phyloP scores from a whole-genome alignment of 441 rosid species.

The Populus hybrid region DNA sequence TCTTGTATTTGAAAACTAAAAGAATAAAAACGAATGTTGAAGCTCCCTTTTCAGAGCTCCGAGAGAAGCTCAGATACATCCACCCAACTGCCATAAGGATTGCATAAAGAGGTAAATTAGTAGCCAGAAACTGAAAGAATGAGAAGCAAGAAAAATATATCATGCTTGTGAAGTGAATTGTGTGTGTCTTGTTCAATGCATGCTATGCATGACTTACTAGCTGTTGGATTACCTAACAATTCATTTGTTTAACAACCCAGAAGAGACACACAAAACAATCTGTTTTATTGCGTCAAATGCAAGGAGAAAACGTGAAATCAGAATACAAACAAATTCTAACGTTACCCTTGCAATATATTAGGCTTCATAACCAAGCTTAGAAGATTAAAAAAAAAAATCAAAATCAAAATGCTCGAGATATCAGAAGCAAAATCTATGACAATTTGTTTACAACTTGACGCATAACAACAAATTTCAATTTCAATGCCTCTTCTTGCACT shows the following conservation, averaged over 20 bases:
- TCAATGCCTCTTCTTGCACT: neutral
- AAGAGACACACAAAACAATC: neutral
- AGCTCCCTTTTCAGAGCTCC: slow-evolving; percentile 11
- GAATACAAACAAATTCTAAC: neutral
- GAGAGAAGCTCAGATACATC: slow-evolving; percentile 54
- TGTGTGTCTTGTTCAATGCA: neutral
- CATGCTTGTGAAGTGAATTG: neutral
- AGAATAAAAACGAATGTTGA: neutral
- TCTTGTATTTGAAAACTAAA: neutral
- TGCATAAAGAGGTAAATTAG: slow-evolving; percentile 10
- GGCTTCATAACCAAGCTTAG: neutral
- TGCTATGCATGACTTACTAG: neutral
- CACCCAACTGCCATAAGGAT: slow-evolving; percentile 61
- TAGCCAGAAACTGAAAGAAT: neutral
- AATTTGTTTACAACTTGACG: neutral
- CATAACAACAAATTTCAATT: neutral
- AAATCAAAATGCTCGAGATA: neutral
- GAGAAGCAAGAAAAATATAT: neutral
- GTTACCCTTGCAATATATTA: neutral
- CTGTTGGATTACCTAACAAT: neutral
- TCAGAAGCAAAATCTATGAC: neutral
- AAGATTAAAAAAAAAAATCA: too few relatives aligned
- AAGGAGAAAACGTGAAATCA: neutral
- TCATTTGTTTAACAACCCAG: neutral
- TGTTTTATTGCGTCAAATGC: neutral